Percentiles rank a stretch among this genome's conserved stretches.
Evolutionary conservation across 257 asterid species (phyloP).

Genomic region (Primulina huaijiensis): DNA sequence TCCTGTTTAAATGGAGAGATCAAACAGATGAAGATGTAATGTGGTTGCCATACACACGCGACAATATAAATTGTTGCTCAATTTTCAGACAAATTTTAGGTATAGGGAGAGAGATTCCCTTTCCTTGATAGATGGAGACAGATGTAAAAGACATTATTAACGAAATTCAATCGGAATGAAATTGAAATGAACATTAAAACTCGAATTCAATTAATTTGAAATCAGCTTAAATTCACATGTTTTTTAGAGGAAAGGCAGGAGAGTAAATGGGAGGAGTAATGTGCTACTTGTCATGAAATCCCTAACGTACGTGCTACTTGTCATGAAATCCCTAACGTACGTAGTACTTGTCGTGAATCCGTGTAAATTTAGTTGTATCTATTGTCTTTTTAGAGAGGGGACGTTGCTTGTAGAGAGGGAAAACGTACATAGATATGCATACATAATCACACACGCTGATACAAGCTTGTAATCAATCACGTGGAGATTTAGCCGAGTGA

Average conservation of each 20-base stretch:
- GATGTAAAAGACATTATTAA: constrained; percentile 17
- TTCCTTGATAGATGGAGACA: constrained; percentile 65
- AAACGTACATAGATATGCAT: not conserved
- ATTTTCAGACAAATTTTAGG: constrained; percentile 23
- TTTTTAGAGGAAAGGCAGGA: constrained; percentile 33
- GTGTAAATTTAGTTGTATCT: constrained; percentile 45
- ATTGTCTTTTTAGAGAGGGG: constrained; percentile 34
- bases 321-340: constrained; percentile 19
- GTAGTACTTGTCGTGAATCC: constrained; percentile 32
- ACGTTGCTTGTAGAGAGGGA: constrained; percentile 25
- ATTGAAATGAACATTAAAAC: constrained; percentile 54
- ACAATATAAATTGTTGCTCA: constrained; percentile 7
- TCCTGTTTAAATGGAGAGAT: no score
- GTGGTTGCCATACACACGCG: constrained; percentile 28
- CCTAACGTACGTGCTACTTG: not conserved
- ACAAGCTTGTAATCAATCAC: constrained; percentile 16
- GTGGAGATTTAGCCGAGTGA: constrained; percentile 11
- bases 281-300: constrained; percentile 28
- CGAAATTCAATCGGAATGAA: constrained; percentile 83
- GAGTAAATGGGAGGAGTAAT: constrained; percentile 9
- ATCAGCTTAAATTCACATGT: constrained; percentile 68
- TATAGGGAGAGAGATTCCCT: constrained; percentile 34
- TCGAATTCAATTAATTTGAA: constrained; percentile 43
- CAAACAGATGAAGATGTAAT: not conserved
- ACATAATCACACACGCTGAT: not conserved